Conservation (phyloP, 2,329 filamentous ascomycete genomes). For the Bipolaris gigantea region DNA sequence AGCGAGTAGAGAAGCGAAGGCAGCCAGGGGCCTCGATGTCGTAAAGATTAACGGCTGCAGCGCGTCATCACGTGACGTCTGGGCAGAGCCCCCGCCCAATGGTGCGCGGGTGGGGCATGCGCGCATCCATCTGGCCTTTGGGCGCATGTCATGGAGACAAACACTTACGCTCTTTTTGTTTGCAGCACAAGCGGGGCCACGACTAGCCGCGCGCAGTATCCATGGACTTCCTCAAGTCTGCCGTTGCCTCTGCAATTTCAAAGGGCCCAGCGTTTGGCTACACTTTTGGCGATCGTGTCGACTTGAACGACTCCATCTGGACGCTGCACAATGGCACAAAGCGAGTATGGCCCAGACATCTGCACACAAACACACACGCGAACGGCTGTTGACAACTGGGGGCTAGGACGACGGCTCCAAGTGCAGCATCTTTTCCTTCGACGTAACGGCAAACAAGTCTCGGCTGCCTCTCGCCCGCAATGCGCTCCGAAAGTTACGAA, state of each 20-base stretch:
- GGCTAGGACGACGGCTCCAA: conserved; percentile 84
- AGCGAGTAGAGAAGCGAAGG: background rate
- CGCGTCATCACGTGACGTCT: conserved; percentile 6
- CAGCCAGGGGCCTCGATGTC: background rate
- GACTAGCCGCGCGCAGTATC: conserved; percentile 1
- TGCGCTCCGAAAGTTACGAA: conserved; percentile 89
- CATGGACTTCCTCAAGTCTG: conserved; percentile 99
- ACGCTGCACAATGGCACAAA: conserved; percentile 93
- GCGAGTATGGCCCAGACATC: conserved; percentile 60
- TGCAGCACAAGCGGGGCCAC: background rate
- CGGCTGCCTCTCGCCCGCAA: conserved; percentile 87
- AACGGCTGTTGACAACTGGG: conserved; percentile 24
- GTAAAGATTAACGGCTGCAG: background rate
- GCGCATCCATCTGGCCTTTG: conserved; percentile 10
- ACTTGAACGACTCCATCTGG: conserved; percentile 93
- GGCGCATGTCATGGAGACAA: background rate
- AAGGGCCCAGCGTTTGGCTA: conserved; percentile 94
- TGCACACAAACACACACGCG: conserved; percentile 5
- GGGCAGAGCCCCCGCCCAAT: background rate
- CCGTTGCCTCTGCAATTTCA: conserved; percentile 93
- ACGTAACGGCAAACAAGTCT: conserved; percentile 77
- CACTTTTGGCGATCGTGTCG: conserved; percentile 87
- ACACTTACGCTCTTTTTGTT: background rate
- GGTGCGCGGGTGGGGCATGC: conserved; percentile 4
- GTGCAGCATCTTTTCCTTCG: conserved; percentile 97